Percentiles rank a stretch among this genome's conserved stretches.
phyloP scores from a whole-genome alignment of 176 grass and related monocot species.

The Triticum aestivum region IWGSC_CS_RefSeq_v2.1 NC_057801.1:187463500-187463999 shows the following conservation, averaged over 20 bases:
- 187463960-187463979: not conserved
- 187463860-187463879: not conserved
- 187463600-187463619: constrained; percentile 15
- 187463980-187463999: not conserved
- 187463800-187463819: constrained; percentile 10
- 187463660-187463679: constrained; percentile 15
- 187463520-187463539: constrained; percentile 69
- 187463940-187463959: constrained; percentile 5
- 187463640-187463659: not conserved
- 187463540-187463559: constrained; percentile 55
- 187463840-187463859: not conserved
- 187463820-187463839: not conserved
- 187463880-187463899: not conserved
- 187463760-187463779: constrained; percentile 4
- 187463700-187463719: not conserved
- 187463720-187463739: not conserved
- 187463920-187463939: not conserved
- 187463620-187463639: constrained; percentile 24
- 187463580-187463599: constrained; percentile 21
- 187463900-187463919: not conserved
- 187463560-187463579: constrained; percentile 36
- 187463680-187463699: not conserved
- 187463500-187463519: constrained; percentile 41
- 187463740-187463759: constrained; percentile 14
- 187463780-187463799: not conserved